Conservation (phyloP, 306 rosid species). For the Cucurbita moschata region DNA sequence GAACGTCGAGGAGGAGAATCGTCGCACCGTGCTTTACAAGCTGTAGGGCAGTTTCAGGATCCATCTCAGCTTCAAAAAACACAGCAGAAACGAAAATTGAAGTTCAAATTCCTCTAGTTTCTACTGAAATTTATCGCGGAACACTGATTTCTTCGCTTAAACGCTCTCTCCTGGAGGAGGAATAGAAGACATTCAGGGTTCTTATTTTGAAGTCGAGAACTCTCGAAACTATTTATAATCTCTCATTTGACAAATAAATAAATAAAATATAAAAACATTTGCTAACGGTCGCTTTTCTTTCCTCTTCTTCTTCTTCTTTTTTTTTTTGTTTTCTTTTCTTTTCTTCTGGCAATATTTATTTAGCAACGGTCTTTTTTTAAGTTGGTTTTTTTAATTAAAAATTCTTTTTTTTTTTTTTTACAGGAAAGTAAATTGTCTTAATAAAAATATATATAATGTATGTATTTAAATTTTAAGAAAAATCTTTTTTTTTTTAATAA, state of each 20-base stretch:
- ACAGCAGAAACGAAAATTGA: not conserved
- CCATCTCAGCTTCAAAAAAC: constrained; percentile 24
- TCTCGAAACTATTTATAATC: not conserved
- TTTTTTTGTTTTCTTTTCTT: no score
- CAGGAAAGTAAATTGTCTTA: no score
- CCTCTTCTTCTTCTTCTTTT: no score
- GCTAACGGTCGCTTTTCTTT: not conserved
- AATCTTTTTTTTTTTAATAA: no score
- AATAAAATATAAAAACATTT: not conserved
- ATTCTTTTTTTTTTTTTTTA: no score
- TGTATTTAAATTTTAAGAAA: no score
- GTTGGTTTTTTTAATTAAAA: no score
- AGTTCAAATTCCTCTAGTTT: not conserved
- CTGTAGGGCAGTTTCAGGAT: constrained; percentile 42
- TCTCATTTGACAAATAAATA: not conserved
- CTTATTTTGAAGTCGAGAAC: not conserved
- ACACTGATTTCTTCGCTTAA: not conserved
- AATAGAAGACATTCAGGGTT: not conserved
- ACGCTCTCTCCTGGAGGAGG: not conserved
- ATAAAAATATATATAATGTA: no score
- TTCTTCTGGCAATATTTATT: no score
- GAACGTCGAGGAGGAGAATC: constrained; percentile 72
- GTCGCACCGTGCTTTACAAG: constrained; percentile 62
- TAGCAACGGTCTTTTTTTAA: no score
- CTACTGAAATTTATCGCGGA: not conserved